Percentiles rank a stretch among this genome's conserved stretches.
phyloP scores from a whole-genome alignment of 2,329 filamentous ascomycete genomes.

The Fusarium miscanthi region DNA sequence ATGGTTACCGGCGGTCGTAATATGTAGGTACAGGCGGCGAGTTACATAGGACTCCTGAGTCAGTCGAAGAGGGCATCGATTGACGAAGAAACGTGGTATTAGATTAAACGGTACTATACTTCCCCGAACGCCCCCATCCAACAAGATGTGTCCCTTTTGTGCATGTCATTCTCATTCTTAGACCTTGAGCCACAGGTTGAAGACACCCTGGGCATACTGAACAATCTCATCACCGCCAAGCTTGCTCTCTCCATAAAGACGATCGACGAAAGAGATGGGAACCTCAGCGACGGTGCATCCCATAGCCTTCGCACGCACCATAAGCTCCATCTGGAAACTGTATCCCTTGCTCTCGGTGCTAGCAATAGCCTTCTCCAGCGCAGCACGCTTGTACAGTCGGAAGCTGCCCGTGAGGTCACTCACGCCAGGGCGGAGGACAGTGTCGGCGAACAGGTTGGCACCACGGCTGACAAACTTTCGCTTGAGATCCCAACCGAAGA shows the following conservation, averaged over 20 bases:
- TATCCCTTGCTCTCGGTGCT: constrained; percentile 97
- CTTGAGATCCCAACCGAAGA: constrained; percentile 97
- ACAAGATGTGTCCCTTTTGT: constrained; percentile 42
- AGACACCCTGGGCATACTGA: constrained; percentile 90
- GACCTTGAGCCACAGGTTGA: constrained; percentile 82
- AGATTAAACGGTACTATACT: constrained; percentile 48
- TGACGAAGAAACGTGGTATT: constrained; percentile 46
- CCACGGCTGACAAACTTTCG: constrained; percentile 85
- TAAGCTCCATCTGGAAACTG: constrained; percentile 99
- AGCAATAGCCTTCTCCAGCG: constrained; percentile 89
- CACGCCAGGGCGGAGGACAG: constrained; percentile 90
- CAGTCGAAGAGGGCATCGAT: neutral
- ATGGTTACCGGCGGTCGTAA: constrained; percentile 83
- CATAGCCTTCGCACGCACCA: constrained; percentile 96
- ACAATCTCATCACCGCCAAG: constrained; percentile 95
- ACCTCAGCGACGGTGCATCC: constrained; percentile 94
- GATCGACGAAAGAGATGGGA: constrained; percentile 95
- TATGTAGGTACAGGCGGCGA: constrained; percentile 54
- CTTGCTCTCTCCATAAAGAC: constrained; percentile 95
- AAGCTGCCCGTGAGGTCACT: constrained; percentile 97
- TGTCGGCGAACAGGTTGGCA: constrained; percentile 96
- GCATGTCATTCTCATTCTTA: constrained; percentile 50
- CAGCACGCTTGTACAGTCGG: constrained; percentile 89
- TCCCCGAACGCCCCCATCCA: constrained; percentile 47
- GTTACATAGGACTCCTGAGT: neutral